These are phyloP conservation scores for Lepidium campestre DNA, from an alignment of 441 rosid genomes.

Conservation along the genomic window DNA sequence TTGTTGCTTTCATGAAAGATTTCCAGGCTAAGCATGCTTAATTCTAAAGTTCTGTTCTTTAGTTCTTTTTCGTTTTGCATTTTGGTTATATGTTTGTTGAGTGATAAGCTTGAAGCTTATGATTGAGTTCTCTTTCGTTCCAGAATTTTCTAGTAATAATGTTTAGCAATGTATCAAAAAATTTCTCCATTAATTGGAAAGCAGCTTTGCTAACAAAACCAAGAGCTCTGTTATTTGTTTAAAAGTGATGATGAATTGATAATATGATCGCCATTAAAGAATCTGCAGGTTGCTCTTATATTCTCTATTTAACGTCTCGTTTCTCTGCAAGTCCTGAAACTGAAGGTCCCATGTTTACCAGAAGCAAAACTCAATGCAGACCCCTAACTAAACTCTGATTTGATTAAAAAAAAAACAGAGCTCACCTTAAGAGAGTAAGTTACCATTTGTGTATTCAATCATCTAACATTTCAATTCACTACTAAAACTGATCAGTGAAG, in stretches of 20 bases:
- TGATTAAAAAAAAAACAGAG: neutral
- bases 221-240: neutral
- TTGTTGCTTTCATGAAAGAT: conserved; percentile 96
- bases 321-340: conserved; percentile 7
- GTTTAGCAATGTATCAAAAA: conserved; percentile 11
- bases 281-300: neutral
- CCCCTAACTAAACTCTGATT: neutral
- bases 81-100: neutral
- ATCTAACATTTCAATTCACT: neutral
- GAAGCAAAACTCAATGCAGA: neutral
- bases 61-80: neutral
- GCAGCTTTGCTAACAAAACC: neutral
- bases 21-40: conserved; percentile 90
- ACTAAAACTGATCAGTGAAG: neutral
- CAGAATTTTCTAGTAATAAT: conserved; percentile 1
- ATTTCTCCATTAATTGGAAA: neutral
- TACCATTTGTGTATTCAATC: conserved; percentile 20
- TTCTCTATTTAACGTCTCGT: neutral
- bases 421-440: neutral
- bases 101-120: conserved; percentile 17
- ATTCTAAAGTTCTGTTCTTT: neutral
- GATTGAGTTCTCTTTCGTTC: neutral
- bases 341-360: conserved; percentile 1
- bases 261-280: neutral
- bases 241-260: neutral